Conservation (phyloP, 495 filamentous ascomycete species). For the Neurospora sublineolata region DNA sequence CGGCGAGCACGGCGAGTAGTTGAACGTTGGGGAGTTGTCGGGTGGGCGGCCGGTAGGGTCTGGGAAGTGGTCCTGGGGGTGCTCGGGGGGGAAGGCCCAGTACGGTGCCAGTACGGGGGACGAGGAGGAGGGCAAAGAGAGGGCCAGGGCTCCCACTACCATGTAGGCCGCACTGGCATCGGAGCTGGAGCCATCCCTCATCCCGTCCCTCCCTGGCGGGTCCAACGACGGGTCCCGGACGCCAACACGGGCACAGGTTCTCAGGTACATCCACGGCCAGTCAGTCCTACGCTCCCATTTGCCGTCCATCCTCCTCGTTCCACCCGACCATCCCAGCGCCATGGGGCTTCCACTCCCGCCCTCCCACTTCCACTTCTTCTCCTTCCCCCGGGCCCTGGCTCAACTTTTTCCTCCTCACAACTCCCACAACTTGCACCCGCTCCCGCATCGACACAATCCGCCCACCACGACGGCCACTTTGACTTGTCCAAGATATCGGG, state of each 20-base stretch:
- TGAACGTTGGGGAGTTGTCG: conserved; percentile 16
- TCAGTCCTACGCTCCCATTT: conserved; percentile 16
- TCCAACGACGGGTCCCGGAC: conserved; percentile 9
- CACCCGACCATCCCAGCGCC: background rate
- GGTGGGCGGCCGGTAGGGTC: conserved; percentile 3
- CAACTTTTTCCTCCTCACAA: conserved; percentile 21
- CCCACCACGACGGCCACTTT: background rate
- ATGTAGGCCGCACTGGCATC: conserved; percentile 12
- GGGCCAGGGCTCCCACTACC: background rate
- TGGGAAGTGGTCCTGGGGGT: conserved; percentile 13
- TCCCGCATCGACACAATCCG: background rate
- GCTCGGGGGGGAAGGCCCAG: conserved; percentile 12
- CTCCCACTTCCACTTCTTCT: conserved; percentile 30
- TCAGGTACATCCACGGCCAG: conserved; percentile 4
- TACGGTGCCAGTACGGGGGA: conserved; percentile 3
- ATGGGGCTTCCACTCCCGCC: conserved; percentile 29
- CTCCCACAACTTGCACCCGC: conserved; percentile 4
- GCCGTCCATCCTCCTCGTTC: conserved; percentile 11
- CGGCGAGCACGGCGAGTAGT: conserved; percentile 22
- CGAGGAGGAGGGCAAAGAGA: conserved; percentile 12
- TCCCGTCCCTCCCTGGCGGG: conserved; percentile 20
- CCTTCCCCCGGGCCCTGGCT: conserved; percentile 20
- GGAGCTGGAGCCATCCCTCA: conserved; percentile 13
- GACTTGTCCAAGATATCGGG: background rate
- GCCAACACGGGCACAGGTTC: background rate